Conservation (phyloP, 1,284 basidiomycete species). For the Cryptococcus depauperatus region DNA sequence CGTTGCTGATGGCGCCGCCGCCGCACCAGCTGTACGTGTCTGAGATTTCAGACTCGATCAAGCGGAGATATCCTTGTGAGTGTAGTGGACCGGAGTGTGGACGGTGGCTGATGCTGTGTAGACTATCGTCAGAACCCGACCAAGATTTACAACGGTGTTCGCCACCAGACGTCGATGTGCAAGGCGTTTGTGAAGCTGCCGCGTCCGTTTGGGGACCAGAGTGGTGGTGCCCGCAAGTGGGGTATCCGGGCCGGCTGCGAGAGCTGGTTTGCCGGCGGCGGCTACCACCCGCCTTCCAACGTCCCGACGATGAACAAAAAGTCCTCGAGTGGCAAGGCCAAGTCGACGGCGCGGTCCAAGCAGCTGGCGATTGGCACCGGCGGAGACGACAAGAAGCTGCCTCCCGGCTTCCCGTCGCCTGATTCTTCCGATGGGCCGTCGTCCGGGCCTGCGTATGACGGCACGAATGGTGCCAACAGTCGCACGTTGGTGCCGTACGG, state of each 20-base stretch:
- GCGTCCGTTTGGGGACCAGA: conserved; percentile 43
- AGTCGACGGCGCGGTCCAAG: conserved; percentile 27
- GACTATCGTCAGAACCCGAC: conserved; percentile 44
- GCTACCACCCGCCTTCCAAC: conserved; percentile 30
- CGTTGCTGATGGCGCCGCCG: conserved; percentile 30
- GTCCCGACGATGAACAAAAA: conserved; percentile 4
- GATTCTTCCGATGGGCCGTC: conserved; percentile 23
- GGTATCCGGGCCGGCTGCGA: conserved; percentile 43
- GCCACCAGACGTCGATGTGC: conserved; percentile 45
- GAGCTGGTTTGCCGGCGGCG: conserved; percentile 36
- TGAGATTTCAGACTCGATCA: conserved; percentile 43
- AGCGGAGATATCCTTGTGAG: conserved; percentile 40
- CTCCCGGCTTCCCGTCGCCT: conserved; percentile 7
- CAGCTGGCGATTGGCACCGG: conserved; percentile 30
- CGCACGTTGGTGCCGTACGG: background rate
- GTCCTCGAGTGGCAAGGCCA: conserved; percentile 17
- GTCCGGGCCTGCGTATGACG: conserved; percentile 29
- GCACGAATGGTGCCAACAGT: conserved; percentile 12
- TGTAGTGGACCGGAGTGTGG: conserved; percentile 3
- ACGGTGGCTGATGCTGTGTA: conserved; percentile 7
- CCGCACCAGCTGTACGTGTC: conserved; percentile 43
- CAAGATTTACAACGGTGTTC: conserved; percentile 46
- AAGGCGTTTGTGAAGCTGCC: conserved; percentile 44
- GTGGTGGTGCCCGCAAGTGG: conserved; percentile 43
- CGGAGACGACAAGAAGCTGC: conserved; percentile 5